A percentile compares a stretch with the other conserved stretches of the same genome.
Conservation (phyloP, 805 yeast genomes). For the Kazachstania psychrophila region DNA sequence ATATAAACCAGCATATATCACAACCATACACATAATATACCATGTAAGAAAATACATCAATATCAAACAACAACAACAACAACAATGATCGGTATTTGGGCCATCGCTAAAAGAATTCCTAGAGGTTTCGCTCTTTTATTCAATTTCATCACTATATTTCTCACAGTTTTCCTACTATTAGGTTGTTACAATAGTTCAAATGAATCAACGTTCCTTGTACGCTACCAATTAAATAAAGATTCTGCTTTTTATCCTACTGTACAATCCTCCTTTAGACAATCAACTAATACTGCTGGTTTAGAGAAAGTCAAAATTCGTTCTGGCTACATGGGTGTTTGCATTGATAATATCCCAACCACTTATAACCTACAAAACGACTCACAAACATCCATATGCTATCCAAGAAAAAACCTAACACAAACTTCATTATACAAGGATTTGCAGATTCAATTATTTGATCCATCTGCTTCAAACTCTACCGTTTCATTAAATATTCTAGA, state of each 20-base stretch:
- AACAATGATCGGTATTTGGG: background rate
- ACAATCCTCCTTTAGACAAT: slow-evolving; percentile 29
- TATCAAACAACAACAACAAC: background rate
- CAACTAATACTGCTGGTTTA: slow-evolving; percentile 28
- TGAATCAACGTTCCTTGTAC: slow-evolving; percentile 42
- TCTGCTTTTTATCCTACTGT: slow-evolving; percentile 37
- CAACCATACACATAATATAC: too few relatives aligned
- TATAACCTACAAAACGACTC: slow-evolving; percentile 10
- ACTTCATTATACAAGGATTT: slow-evolving; percentile 21
- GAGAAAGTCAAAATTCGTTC: slow-evolving; percentile 38
- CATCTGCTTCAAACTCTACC: slow-evolving; percentile 19
- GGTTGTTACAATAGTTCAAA: slow-evolving; percentile 45
- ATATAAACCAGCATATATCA: too few relatives aligned
- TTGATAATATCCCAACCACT: slow-evolving; percentile 29
- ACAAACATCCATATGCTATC: slow-evolving; percentile 19
- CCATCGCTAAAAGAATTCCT: slow-evolving; percentile 32
- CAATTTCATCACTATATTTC: slow-evolving; percentile 40
- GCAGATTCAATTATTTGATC: slow-evolving; percentile 20
- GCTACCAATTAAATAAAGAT: slow-evolving; percentile 38
- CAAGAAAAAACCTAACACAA: slow-evolving; percentile 18
- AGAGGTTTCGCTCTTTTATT: slow-evolving; percentile 34
- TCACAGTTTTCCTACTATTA: slow-evolving; percentile 45
- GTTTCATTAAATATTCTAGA: slow-evolving; percentile 36
- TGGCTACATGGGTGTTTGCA: slow-evolving; percentile 52
- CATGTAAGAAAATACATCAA: background rate